Base-by-base conservation (phyloP, 306 rosid genomes). In the Psophocarpus tetragonolobus region DNA sequence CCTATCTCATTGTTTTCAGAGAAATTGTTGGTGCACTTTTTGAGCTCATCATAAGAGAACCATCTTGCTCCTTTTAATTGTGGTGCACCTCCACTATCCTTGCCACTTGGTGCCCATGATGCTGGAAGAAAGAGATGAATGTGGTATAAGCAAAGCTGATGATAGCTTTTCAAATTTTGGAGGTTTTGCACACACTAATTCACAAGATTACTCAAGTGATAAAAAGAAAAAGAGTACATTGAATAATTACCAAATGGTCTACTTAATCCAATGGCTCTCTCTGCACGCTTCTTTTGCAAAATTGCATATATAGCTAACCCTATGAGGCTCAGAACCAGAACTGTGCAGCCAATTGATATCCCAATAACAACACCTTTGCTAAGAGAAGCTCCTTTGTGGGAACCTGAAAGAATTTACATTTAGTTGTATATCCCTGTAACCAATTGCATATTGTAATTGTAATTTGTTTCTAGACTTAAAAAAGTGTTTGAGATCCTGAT, bases 31-130 rank as follows among this genome's bases (percentile, higher is more conserved):
- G 97, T 85, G 87, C 90, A 83, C 78, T 81, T 92, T 77, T 88
- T 91, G 44, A 95, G 99, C 27, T 95, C 99, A 77, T 95, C 97
- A 75, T 86, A 92, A 17, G 99, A 92, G 78, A 95, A 95, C 98
- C 97, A 92, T 85, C 97, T 91, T 58, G 97, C 97, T 77, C 97
- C 99, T 86, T 95, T 95, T 61, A 95, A 88, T 58, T 95, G 99
- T 20, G 99, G 97, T 73, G 97, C 97, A 64, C 99, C 94, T 42
- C 91, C 97, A 82, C 96, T 95, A 74, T 95, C 97, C 17, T 91
- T 86, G 41, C 96, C 97, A 56, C 94, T 92, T 54, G 97, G 91
- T 81, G 87, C 92, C 99, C 99, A 95, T 8, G 99, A 92, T 77
- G 97, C 97, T 95, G 81, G 20, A 82, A 76, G 14, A 82, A 3